phyloP scores from a whole-genome alignment of 2,329 filamentous ascomycete species.

The Aureobasidium sp. region DNA sequence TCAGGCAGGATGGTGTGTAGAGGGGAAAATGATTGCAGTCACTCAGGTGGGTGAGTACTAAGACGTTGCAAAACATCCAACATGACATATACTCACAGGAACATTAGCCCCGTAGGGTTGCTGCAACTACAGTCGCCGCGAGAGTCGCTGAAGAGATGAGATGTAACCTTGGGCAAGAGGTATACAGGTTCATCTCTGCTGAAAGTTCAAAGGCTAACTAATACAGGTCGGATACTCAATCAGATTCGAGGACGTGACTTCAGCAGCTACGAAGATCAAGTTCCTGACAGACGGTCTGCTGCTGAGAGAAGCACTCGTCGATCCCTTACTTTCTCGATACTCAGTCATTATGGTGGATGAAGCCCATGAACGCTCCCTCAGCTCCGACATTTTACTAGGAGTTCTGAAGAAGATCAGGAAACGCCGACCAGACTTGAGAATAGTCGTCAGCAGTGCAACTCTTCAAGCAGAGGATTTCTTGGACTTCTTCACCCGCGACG shows the following conservation, averaged over 20 bases:
- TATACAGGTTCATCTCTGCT: slow-evolving; percentile 1
- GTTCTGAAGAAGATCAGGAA: slow-evolving; percentile 84
- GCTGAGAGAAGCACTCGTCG: slow-evolving; percentile 84
- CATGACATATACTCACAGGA: slow-evolving; percentile 29
- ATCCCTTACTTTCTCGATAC: slow-evolving; percentile 83
- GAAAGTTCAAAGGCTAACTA: background rate
- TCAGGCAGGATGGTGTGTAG: slow-evolving; percentile 77
- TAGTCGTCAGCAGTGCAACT: slow-evolving; percentile 90
- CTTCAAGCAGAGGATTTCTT: slow-evolving; percentile 83
- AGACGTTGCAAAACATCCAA: slow-evolving; percentile 14
- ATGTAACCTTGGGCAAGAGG: slow-evolving; percentile 77
- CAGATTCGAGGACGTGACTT: slow-evolving; percentile 84
- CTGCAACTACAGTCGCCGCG: slow-evolving; percentile 80
- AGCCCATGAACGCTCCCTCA: slow-evolving; percentile 88
- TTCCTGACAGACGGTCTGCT: slow-evolving; percentile 92
- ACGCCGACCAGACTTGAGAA: slow-evolving; percentile 70
- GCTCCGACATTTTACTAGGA: slow-evolving; percentile 84
- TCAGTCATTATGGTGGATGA: slow-evolving; percentile 98
- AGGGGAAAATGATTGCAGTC: slow-evolving; percentile 76
- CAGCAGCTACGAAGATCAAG: slow-evolving; percentile 78
- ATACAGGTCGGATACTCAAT: slow-evolving; percentile 71
- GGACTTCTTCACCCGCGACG: slow-evolving; percentile 60
- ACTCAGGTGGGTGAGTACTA: slow-evolving; percentile 65
- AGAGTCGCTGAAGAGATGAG: slow-evolving; percentile 85
- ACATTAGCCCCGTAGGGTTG: slow-evolving; percentile 73